A percentile compares a stretch with the other conserved stretches of the same genome.
phyloP scores from a whole-genome alignment of 768 basidiomycete genomes.

The Favolaschia claudopus region DNA sequence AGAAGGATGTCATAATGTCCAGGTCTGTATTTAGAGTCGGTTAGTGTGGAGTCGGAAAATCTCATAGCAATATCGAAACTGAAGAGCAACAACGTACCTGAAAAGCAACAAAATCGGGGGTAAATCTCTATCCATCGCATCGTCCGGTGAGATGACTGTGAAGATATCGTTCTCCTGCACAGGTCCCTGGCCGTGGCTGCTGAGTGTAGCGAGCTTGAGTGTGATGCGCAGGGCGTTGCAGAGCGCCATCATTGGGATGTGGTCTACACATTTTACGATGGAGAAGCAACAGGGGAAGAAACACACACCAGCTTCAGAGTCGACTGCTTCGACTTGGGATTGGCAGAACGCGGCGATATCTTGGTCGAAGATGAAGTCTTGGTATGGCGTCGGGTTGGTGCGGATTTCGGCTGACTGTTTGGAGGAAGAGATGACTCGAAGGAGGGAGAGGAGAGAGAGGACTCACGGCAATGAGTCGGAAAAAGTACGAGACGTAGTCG shows the following conservation, averaged over 20 bases:
- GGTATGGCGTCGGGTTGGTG: conserved; percentile 63
- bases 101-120: conserved; percentile 73
- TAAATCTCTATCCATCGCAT: conserved; percentile 50
- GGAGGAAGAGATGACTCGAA: not conserved
- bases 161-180: conserved; percentile 75
- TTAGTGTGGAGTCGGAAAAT: conserved; percentile 2
- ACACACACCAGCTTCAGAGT: conserved; percentile 81
- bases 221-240: conserved; percentile 26
- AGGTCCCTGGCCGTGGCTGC: conserved; percentile 60
- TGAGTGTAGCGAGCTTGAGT: conserved; percentile 51
- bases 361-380: conserved; percentile 79
- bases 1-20: conserved; percentile 87
- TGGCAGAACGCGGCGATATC: conserved; percentile 81
- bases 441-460: not conserved
- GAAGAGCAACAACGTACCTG: conserved; percentile 52
- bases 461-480: conserved; percentile 76
- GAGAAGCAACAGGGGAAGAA: conserved; percentile 56
- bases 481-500: conserved; percentile 79
- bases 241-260: conserved; percentile 28
- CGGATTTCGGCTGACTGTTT: conserved; percentile 77
- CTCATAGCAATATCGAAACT: too few relatives aligned
- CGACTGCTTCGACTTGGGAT: conserved; percentile 76
- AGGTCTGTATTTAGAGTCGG: conserved; percentile 56
- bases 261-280: not conserved
- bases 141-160: conserved; percentile 34